phyloP scores from a whole-genome alignment of 2,329 filamentous ascomycete species.

The Sarocladium brachiariae region DNA sequence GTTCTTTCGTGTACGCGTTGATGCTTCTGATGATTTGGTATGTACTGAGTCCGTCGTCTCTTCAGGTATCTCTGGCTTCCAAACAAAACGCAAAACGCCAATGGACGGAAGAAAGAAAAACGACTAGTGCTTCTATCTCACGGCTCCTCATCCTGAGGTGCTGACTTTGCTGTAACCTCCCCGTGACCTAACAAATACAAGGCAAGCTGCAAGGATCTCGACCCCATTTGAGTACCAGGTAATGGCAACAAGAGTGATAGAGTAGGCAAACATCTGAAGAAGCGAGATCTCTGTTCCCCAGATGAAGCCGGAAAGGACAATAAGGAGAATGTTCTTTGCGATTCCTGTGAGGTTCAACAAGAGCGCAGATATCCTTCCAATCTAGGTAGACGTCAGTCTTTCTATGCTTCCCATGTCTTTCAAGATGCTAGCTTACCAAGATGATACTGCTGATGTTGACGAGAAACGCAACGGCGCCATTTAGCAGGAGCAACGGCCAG shows the following conservation, averaged over 20 bases:
- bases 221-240: constrained; percentile 36
- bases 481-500: constrained; percentile 57
- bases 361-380: constrained; percentile 80
- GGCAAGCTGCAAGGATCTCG: not conserved
- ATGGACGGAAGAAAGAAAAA: too few species aligned
- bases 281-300: constrained; percentile 66
- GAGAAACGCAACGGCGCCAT: constrained; percentile 72
- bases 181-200: not conserved
- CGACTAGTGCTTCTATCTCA: too few species aligned
- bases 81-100: too few species aligned
- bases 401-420: not conserved
- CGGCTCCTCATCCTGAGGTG: not conserved
- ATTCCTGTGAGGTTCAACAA: constrained; percentile 83
- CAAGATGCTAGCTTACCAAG: constrained; percentile 50
- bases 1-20: too few species aligned
- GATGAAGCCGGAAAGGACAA: constrained; percentile 67
- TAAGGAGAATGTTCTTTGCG: constrained; percentile 80
- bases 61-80: too few species aligned
- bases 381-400: constrained; percentile 41
- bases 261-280: constrained; percentile 73
- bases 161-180: constrained; percentile 3
- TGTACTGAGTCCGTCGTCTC: too few species aligned
- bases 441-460: constrained; percentile 83
- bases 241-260: constrained; percentile 53
- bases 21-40: too few species aligned